Base-by-base conservation (phyloP, 2,329 filamentous ascomycete genomes). In the Talaromyces sp. region DNA sequence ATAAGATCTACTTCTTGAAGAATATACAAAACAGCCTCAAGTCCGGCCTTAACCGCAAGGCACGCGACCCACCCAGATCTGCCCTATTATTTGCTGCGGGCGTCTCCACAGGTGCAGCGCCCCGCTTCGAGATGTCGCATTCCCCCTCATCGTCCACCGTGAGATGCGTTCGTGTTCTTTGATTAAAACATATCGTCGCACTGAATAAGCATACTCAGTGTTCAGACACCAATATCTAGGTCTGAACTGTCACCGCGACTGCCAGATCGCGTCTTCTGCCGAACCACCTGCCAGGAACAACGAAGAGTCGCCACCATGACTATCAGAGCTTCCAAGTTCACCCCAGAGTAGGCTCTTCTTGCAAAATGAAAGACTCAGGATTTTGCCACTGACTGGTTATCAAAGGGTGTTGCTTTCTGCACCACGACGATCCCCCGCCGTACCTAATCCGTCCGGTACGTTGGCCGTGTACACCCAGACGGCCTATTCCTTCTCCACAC, bases 401-500 rank as follows among this genome's bases (percentile, higher is more conserved):
- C 15, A 32, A 22, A 80, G 78, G 71, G 75, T 79, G 54, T 73
- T 82, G 42, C 71, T 82, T 60, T 75, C 74, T 65, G 78, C 79
- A 59, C 80, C 80, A 33, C 73, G 79, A 63, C 72, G 79, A 63
- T 80, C 78, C 36, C 70, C 76, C 47, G 79, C 76, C 47, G 65
- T 75, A 57, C 79, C 80, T 30, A 80, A 79, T 65, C 68, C 78
- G 1, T 70, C 75, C 27, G 80, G 80, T n/a, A 80, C 74, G 15
- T 72, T 80, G 30, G 76, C 77, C 6, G 72, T 81, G 11, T 81
- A 80, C 67, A 80, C 77, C 9, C 78, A 81, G 59, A 78, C 78
- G 1, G 73, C 75, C n/a, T 82, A 82, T 64, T 81, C 78, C 25
- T 82, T 82, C 65, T 77, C 81, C 32, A 77, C 77, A 0, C 79